These are phyloP conservation scores for Aureobasidium sp. DNA, from an alignment of 2,329 filamentous ascomycete species.

Conservation along the genomic window DNA sequence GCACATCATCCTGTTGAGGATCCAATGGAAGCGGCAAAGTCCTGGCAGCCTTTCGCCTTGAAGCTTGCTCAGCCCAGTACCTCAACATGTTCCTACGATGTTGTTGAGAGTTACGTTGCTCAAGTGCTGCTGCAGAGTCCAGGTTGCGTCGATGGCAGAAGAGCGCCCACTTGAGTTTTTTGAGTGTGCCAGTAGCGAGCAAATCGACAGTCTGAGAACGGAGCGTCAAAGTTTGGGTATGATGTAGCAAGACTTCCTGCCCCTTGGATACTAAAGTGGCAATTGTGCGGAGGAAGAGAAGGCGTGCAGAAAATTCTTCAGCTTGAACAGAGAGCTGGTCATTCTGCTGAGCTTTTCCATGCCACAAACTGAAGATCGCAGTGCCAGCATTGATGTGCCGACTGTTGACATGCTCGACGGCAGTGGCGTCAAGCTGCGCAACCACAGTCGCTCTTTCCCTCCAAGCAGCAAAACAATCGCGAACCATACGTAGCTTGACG, in stretches of 20 bases:
- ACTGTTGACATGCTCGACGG: slow-evolving; percentile 29
- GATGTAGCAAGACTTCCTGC: neutral
- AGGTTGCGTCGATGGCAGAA: slow-evolving; percentile 46
- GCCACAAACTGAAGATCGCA: slow-evolving; percentile 31
- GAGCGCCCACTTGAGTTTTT: slow-evolving; percentile 49
- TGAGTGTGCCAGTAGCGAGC: slow-evolving; percentile 28
- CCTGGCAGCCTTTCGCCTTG: slow-evolving; percentile 20
- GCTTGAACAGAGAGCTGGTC: slow-evolving; percentile 28
- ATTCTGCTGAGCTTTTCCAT: slow-evolving; percentile 20
- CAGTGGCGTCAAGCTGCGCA: slow-evolving; percentile 32
- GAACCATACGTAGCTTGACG: slow-evolving; percentile 47
- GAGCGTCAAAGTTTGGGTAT: slow-evolving; percentile 37
- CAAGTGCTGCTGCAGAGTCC: slow-evolving; percentile 46
- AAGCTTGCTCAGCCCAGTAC: slow-evolving; percentile 44
- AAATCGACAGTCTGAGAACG: slow-evolving; percentile 39
- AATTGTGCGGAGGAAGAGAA: neutral
- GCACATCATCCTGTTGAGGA: slow-evolving; percentile 7
- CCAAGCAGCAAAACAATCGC: slow-evolving; percentile 34
- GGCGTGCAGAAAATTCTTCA: slow-evolving; percentile 17
- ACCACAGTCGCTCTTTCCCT: slow-evolving; percentile 28
- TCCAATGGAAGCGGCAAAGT: neutral
- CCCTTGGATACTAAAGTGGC: neutral
- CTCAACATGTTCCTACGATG: slow-evolving; percentile 49
- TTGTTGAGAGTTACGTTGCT: slow-evolving; percentile 45
- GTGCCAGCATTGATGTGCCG: slow-evolving; percentile 27